Percentiles rank a stretch among this genome's conserved stretches.
These are phyloP conservation scores for Aureobasidium melanogenum DNA, from an alignment of 2,329 filamentous ascomycete genomes.

Conservation along the genomic window DNA sequence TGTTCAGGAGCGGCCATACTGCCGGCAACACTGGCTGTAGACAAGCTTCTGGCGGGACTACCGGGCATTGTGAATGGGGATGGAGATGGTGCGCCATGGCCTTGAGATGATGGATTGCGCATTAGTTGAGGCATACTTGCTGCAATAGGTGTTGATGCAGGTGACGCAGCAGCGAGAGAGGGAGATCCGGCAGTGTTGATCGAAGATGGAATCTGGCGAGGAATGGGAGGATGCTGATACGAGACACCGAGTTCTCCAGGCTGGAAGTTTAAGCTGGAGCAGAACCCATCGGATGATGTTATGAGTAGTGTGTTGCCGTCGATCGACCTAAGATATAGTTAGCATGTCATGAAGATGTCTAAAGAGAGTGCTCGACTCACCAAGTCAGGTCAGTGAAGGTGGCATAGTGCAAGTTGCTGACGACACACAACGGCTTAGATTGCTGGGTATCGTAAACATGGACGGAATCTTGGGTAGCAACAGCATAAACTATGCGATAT, in stretches of 20 bases:
- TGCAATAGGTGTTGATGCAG: conserved; percentile 14
- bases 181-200: conserved; percentile 25
- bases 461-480: conserved; percentile 93
- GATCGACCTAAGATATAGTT: conserved; percentile 49
- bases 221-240: conserved; percentile 56
- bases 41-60: conserved; percentile 15
- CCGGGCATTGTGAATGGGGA: conserved; percentile 15
- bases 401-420: conserved; percentile 94
- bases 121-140: conserved; percentile 6
- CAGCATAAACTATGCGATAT: conserved; percentile 92
- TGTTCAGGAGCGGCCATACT: conserved; percentile 20
- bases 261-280: conserved; percentile 78
- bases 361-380: conserved; percentile 44
- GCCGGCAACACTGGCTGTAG: conserved; percentile 13
- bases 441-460: conserved; percentile 96
- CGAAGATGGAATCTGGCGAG: conserved; percentile 27
- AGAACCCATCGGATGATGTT: conserved; percentile 97
- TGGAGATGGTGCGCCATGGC: conserved; percentile 10
- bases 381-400: conserved; percentile 95
- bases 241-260: conserved; percentile 75
- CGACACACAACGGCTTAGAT: conserved; percentile 82
- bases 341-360: conserved; percentile 11
- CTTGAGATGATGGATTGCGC: conserved; percentile 14
- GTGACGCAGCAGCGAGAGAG: conserved; percentile 22
- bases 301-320: conserved; percentile 76